phyloP scores from a whole-genome alignment of 192 early-diverging fungal genomes.

The Gigaspora rosea region DNA sequence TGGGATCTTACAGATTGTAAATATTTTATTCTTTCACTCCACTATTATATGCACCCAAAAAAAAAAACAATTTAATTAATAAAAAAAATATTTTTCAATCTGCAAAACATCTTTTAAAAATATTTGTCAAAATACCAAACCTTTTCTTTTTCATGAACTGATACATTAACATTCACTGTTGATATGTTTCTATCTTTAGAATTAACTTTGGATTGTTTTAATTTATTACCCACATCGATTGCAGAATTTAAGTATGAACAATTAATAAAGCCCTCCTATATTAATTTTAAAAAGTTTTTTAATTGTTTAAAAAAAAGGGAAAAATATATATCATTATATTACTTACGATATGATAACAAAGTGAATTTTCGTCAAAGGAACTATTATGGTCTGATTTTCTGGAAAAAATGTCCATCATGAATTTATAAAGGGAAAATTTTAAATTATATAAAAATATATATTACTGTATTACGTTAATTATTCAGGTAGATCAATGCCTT shows the following conservation, averaged over 20 bases:
- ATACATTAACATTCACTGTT: constrained; percentile 38
- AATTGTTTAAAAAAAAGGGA: background rate
- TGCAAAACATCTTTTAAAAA: background rate
- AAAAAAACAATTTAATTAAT: background rate
- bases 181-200: constrained; percentile 24
- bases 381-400: no score
- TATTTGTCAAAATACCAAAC: constrained; percentile 3
- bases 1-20: constrained; percentile 17
- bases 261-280: constrained; percentile 47
- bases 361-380: no score
- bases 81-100: background rate
- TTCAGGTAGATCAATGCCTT: no score
- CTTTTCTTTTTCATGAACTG: constrained; percentile 35
- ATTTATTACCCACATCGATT: constrained; percentile 35
- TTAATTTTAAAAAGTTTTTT: background rate
- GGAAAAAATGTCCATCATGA: no score
- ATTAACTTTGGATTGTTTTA: background rate
- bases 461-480: no score
- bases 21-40: constrained; percentile 4
- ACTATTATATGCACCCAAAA: background rate
- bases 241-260: constrained; percentile 48
- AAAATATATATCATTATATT: background rate
- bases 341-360: constrained; percentile 17
- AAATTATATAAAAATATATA: no score
- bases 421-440: no score